Conservation (phyloP, 805 yeast genomes). For the Wickerhamomyces ciferrii region DNA sequence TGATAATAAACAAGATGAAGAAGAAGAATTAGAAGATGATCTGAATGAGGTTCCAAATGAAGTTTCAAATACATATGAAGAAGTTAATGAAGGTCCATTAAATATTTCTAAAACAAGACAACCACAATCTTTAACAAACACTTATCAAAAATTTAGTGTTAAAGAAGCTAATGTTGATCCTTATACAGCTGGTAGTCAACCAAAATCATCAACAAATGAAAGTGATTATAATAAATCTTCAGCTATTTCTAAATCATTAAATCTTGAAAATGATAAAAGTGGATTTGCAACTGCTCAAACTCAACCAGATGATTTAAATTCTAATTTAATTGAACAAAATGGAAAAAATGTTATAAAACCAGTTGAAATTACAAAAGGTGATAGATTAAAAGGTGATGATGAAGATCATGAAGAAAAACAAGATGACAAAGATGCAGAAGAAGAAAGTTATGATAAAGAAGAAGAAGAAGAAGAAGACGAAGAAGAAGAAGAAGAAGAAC, state of each 20-base stretch:
- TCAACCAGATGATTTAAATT: too few relatives aligned
- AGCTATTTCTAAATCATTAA: background rate
- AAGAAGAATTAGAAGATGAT: background rate
- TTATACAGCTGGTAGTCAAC: background rate
- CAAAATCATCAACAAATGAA: too few relatives aligned
- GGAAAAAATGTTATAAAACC: too few relatives aligned
- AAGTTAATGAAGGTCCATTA: background rate
- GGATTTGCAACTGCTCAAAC: background rate
- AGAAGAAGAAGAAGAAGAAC: background rate
- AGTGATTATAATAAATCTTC: background rate
- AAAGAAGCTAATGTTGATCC: background rate
- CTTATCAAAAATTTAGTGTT: background rate
- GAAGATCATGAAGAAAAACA: background rate
- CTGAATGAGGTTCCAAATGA: background rate
- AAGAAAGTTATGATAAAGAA: background rate
- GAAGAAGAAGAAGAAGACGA: background rate
- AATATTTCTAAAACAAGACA: background rate
- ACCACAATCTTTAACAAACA: background rate
- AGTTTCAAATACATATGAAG: too few relatives aligned
- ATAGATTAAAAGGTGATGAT: too few relatives aligned
- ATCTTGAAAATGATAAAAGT: background rate
- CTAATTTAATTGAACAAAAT: too few relatives aligned
- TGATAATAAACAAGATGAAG: too few relatives aligned
- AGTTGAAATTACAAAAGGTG: too few relatives aligned
- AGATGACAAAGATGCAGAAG: background rate